phyloP scores from a whole-genome alignment of 2,329 filamentous ascomycete genomes.

The Colletotrichum truncatum region DNA sequence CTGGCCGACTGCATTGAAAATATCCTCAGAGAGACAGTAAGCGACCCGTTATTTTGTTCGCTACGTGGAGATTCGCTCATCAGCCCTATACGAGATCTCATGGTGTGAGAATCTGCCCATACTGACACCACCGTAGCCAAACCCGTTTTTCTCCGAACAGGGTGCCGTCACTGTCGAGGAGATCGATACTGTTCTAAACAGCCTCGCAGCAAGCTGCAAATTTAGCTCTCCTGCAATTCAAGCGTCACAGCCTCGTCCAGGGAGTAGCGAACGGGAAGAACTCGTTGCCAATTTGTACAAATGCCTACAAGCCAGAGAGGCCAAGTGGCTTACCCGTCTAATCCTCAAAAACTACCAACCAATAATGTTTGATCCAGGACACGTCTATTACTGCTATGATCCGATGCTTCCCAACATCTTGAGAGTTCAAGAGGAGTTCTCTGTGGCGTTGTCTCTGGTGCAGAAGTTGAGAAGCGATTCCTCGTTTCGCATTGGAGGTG shows the following conservation, averaged over 20 bases:
- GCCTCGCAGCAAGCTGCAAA: slow-evolving; percentile 72
- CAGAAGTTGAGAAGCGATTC: slow-evolving; percentile 43
- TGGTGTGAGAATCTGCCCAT: background rate
- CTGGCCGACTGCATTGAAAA: slow-evolving; percentile 76
- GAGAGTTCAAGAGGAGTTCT: slow-evolving; percentile 74
- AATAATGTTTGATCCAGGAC: slow-evolving; percentile 65
- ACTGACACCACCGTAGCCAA: slow-evolving; percentile 50
- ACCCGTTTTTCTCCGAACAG: slow-evolving; percentile 43
- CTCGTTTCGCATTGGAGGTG: slow-evolving; percentile 32
- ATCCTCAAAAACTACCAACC: slow-evolving; percentile 81
- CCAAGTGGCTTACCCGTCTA: slow-evolving; percentile 88
- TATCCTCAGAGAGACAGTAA: slow-evolving; percentile 69
- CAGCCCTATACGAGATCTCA: slow-evolving; percentile 32
- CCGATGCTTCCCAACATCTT: slow-evolving; percentile 75
- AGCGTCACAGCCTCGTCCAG: slow-evolving; percentile 38
- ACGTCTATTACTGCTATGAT: slow-evolving; percentile 71
- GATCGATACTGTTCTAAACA: slow-evolving; percentile 72
- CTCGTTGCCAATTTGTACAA: slow-evolving; percentile 64
- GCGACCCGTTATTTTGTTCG: slow-evolving; percentile 29
- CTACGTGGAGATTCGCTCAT: slow-evolving; percentile 34
- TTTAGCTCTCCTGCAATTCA: slow-evolving; percentile 76
- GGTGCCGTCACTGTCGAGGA: slow-evolving; percentile 72
- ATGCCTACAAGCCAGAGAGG: slow-evolving; percentile 72
- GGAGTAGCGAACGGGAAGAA: slow-evolving; percentile 47
- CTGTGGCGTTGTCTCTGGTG: slow-evolving; percentile 65